A percentile compares a stretch with the other conserved stretches of the same genome.
phyloP scores from a whole-genome alignment of 495 filamentous ascomycete genomes.

The Talaromyces trachyspermus region DNA sequence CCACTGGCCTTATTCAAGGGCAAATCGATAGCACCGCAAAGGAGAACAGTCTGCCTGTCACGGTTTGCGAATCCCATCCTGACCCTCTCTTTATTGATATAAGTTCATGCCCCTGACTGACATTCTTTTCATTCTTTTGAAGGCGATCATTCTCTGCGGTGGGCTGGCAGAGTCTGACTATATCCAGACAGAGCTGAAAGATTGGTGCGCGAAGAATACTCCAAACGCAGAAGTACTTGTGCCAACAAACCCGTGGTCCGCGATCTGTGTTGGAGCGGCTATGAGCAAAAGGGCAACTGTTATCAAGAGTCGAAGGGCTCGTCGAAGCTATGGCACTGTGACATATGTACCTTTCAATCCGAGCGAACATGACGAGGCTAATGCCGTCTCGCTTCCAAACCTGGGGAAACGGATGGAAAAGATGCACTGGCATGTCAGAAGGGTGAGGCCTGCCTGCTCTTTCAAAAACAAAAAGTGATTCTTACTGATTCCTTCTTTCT shows the following conservation, averaged over 20 bases:
- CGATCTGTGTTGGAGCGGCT: slow-evolving; percentile 68
- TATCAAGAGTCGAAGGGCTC: slow-evolving; percentile 57
- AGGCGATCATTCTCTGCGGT: slow-evolving; percentile 60
- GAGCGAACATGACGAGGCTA: neutral
- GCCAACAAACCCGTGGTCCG: slow-evolving; percentile 55
- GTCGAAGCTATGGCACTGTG: slow-evolving; percentile 58
- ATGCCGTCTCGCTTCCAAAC: neutral
- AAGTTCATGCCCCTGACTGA: too few species aligned
- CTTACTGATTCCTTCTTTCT: too few species aligned
- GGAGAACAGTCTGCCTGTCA: slow-evolving; percentile 22
- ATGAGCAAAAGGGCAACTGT: slow-evolving; percentile 52
- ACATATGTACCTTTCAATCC: neutral
- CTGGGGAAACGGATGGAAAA: slow-evolving; percentile 4
- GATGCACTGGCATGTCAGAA: slow-evolving; percentile 4
- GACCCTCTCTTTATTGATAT: too few species aligned
- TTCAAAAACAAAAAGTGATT: too few species aligned
- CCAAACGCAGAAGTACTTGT: slow-evolving; percentile 8
- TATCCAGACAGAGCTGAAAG: slow-evolving; percentile 44
- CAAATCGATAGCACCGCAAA: slow-evolving; percentile 33
- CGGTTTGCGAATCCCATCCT: slow-evolving; percentile 7
- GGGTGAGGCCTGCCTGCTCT: neutral
- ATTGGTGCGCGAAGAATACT: slow-evolving; percentile 6
- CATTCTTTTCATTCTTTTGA: slow-evolving; percentile 10
- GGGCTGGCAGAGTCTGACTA: slow-evolving; percentile 62
- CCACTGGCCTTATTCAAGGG: slow-evolving; percentile 49